phyloP scores from a whole-genome alignment of 306 rosid genomes.

The Cicer judaicum region DNA sequence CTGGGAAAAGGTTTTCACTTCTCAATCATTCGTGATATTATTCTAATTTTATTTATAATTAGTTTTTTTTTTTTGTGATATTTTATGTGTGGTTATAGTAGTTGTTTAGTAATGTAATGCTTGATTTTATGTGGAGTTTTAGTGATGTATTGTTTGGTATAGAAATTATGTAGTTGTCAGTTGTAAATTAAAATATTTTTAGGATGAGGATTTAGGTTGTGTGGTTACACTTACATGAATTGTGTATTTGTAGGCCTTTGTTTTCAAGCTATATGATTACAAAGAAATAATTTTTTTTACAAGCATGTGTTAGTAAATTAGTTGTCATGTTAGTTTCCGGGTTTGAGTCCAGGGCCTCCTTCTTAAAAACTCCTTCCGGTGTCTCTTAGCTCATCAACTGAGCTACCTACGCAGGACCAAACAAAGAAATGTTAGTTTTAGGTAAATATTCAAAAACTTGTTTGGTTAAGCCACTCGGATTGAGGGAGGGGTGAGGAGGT shows the following conservation, averaged over 20 bases:
- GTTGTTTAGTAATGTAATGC: conserved; percentile 12
- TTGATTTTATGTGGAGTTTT: conserved; percentile 1
- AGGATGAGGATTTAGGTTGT: background rate
- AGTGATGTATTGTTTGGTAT: background rate
- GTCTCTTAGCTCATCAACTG: no score
- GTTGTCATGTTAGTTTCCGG: no score
- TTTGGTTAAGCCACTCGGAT: conserved; percentile 3
- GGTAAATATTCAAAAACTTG: background rate
- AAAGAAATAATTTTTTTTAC: background rate
- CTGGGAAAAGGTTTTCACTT: conserved; percentile 80
- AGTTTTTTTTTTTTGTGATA: no score
- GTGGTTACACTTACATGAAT: background rate
- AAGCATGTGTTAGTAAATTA: no score
- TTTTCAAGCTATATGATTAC: background rate
- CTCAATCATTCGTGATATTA: background rate
- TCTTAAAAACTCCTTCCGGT: no score
- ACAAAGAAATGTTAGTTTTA: background rate
- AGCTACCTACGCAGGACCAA: no score
- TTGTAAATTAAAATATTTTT: background rate
- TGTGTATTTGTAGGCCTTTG: background rate
- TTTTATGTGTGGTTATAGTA: background rate
- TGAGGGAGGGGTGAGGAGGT: background rate
- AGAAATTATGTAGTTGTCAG: conserved; percentile 10
- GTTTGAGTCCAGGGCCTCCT: no score
- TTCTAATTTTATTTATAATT: no score